phyloP scores from a whole-genome alignment of 805 yeast species.

The Wickerhamiella domercqiae region DNA sequence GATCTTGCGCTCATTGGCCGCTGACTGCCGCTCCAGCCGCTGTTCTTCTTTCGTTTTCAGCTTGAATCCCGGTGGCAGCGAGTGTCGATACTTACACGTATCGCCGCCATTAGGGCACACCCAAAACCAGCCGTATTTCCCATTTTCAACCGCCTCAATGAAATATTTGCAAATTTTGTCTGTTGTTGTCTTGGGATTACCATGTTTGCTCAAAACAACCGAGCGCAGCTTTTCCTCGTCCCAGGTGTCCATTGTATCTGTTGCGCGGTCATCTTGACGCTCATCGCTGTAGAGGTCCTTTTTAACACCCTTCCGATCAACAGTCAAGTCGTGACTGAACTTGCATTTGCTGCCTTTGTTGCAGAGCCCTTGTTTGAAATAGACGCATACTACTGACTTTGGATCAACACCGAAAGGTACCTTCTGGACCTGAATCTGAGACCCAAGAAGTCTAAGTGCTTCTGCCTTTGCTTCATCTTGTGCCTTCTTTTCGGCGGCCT shows the following conservation, averaged over 20 bases:
- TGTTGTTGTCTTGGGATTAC: slow-evolving; percentile 86
- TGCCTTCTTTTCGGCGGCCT: slow-evolving; percentile 70
- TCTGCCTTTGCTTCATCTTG: slow-evolving; percentile 81
- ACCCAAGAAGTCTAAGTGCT: slow-evolving; percentile 61
- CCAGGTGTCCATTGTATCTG: slow-evolving; percentile 91
- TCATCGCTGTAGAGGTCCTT: slow-evolving; percentile 87
- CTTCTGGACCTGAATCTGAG: slow-evolving; percentile 55
- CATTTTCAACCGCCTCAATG: slow-evolving; percentile 93
- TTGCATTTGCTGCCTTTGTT: slow-evolving; percentile 55
- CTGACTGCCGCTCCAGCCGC: slow-evolving; percentile 71
- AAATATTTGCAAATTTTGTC: slow-evolving; percentile 88
- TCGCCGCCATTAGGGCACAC: slow-evolving; percentile 88
- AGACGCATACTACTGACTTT: slow-evolving; percentile 78
- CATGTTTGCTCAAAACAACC: slow-evolving; percentile 83
- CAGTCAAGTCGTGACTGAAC: slow-evolving; percentile 74
- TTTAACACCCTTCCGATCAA: slow-evolving; percentile 80
- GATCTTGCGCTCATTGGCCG: slow-evolving; percentile 72
- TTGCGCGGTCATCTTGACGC: slow-evolving; percentile 44
- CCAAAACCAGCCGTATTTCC: slow-evolving; percentile 99
- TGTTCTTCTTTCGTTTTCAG: slow-evolving; percentile 94
- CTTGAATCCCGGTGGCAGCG: slow-evolving; percentile 92
- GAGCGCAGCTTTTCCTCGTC: slow-evolving; percentile 86
- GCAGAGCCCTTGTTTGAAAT: slow-evolving; percentile 77
- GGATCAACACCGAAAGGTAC: slow-evolving; percentile 98
- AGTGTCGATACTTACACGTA: slow-evolving; percentile 85